Evolutionary conservation across 2,329 filamentous ascomycete genomes (phyloP), one percentile per base, ranked within the genome.

Genomic region (Rhexocercosporidium sp.): DNA sequence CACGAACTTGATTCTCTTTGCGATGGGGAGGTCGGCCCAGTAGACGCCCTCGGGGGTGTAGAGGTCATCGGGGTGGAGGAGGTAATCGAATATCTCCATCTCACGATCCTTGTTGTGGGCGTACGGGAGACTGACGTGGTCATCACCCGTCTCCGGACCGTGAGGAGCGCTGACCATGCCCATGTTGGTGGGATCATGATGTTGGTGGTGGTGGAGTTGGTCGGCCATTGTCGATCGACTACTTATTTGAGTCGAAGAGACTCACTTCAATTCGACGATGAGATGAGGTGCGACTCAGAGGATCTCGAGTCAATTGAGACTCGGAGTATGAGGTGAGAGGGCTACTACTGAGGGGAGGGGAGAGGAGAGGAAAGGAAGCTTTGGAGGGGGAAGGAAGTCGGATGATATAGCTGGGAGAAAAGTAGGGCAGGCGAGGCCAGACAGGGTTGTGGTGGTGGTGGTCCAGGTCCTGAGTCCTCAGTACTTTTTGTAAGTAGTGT

Each of bases 11-110:
- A 92, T 78, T 70, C 92, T 90, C 82, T 95, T 81, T 68, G 79
- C 74, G 60, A 93, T 76, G 22, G 90, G 89, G 74, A 98, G 83
- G 77, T 97, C 95, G 39, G 94, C 95, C 94, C 94, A 98, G 86
- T 98, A 98, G 72, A 88, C 86, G 69, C 95, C 95, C 22, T 94
- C 88, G 64, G 86, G 81, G 65, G 91, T 92, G 81, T 95, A 97
- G 70, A 89, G 91, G 81, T 98, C 95, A 76, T 96, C 92, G 2
- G 95, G 95, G 64, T 92, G 91, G 65, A 96, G 91, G 66, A 97
- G 83, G 72, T 51, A 88, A 75, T 91, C 86, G 82, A 97, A 97
- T 74, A 90, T 85, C 49, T 82, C 83, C 69, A 83, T 82, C 77
- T 92, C 89, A 66, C 67, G 62, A 6, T 62, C 60, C 3, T 66